phyloP scores from a whole-genome alignment of 352 stramenopile species.

The Phytophthora syringae region DNA sequence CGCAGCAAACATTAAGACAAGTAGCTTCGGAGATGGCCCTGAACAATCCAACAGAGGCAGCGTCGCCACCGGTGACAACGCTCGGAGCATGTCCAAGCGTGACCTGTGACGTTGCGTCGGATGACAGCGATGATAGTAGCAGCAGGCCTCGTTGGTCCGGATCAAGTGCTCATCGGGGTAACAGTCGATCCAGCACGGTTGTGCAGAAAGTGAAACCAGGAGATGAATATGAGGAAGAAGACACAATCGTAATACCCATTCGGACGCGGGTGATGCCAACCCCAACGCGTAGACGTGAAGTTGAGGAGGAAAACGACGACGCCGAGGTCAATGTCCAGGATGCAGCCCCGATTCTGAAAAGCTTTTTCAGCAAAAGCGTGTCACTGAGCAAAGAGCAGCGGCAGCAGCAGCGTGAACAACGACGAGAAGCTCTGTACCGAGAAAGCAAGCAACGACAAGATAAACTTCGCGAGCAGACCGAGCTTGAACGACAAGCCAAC shows the following conservation, averaged over 20 bases:
- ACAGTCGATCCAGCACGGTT: background rate
- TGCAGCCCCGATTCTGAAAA: conserved; percentile 59
- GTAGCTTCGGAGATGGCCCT: conserved; percentile 20
- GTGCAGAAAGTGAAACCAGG: conserved; percentile 39
- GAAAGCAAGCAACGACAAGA: conserved; percentile 55
- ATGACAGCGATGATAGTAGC: conserved; percentile 22
- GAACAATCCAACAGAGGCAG: conserved; percentile 2
- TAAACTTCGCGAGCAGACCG: conserved; percentile 41
- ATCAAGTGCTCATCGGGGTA: conserved; percentile 1
- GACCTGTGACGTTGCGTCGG: conserved; percentile 38
- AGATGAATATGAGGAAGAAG: conserved; percentile 15
- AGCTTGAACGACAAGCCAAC: conserved; percentile 25
- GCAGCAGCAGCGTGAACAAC: conserved; percentile 44
- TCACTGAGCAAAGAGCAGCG: conserved; percentile 45
- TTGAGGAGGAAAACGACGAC: background rate
- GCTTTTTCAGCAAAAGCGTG: conserved; percentile 64
- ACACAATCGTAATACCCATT: background rate
- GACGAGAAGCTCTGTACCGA: conserved; percentile 50
- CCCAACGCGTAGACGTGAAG: conserved; percentile 1
- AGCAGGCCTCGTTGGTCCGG: conserved; percentile 2
- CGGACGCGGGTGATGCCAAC: conserved; percentile 9
- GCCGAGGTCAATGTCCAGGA: conserved; percentile 19
- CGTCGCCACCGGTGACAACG: conserved; percentile 5
- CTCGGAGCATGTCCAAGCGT: conserved; percentile 40
- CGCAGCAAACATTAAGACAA: conserved; percentile 4